Percentiles rank a stretch among this genome's conserved stretches.
Conservation (phyloP, 23 red algal species). For the Gracilaria vermiculophylla region DNA sequence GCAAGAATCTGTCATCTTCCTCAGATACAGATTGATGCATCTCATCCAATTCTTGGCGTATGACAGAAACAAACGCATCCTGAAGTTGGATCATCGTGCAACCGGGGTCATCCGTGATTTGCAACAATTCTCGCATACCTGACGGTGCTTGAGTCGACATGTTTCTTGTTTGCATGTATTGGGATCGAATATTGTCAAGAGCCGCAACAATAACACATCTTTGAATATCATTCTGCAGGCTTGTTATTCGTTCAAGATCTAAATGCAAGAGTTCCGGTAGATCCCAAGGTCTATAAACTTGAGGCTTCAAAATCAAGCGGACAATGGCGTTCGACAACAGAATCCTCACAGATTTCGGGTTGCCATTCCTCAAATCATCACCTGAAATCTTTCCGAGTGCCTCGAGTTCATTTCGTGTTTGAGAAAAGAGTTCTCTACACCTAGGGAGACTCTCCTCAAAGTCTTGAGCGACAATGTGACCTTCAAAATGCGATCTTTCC, state of each 20-base stretch:
- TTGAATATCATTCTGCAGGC: conserved; percentile 65
- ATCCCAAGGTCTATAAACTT: conserved; percentile 3
- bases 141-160: not conserved
- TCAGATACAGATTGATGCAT: not conserved
- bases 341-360: not conserved
- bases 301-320: conserved; percentile 17
- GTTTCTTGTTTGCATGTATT: conserved; percentile 25
- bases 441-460: conserved; percentile 1
- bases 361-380: not conserved
- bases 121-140: conserved; percentile 1
- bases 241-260: conserved; percentile 26
- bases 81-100: conserved; percentile 13
- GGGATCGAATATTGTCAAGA: conserved; percentile 31
- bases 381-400: not conserved
- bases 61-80: not conserved
- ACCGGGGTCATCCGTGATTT: not conserved
- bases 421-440: not conserved
- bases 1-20: not conserved
- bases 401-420: not conserved
- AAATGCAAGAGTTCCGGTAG: conserved; percentile 49
- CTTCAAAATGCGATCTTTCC: conserved; percentile 43
- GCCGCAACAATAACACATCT: conserved; percentile 22
- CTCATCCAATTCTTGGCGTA: not conserved
- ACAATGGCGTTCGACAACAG: conserved; percentile 18
- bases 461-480: conserved; percentile 17